Conservation (phyloP, 441 rosid species). For the Pelargonium citronellum region DNA sequence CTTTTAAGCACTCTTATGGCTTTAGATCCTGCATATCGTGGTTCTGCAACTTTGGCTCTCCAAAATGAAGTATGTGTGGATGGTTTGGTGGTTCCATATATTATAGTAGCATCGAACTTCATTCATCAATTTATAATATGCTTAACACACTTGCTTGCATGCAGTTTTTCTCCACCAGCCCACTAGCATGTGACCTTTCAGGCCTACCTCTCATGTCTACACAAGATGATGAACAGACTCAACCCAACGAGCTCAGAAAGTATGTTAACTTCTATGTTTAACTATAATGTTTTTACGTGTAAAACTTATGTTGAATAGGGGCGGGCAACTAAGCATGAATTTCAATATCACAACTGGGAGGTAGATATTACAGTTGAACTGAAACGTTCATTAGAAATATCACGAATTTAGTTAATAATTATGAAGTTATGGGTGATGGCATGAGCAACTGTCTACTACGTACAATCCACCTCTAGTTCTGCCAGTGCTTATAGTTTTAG, state of each 20-base stretch:
- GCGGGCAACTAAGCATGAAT: no score
- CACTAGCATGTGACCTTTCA: constrained; percentile 52
- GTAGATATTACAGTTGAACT: no score
- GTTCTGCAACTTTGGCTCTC: constrained; percentile 63
- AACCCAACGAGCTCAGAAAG: constrained; percentile 34
- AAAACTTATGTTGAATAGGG: background rate
- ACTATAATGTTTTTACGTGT: background rate
- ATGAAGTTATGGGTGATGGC: no score
- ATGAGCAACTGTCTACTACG: no score
- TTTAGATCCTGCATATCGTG: constrained; percentile 75
- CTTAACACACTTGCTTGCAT: constrained; percentile 6
- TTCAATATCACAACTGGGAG: no score
- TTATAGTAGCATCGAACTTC: background rate
- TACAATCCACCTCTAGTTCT: no score
- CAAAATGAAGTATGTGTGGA: constrained; percentile 58
- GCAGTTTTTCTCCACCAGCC: constrained; percentile 52
- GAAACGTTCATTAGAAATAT: no score
- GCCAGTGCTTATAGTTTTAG: no score
- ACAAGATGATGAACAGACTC: constrained; percentile 36
- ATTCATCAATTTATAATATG: background rate
- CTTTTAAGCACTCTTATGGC: constrained; percentile 67
- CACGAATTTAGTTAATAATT: no score
- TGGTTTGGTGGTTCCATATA: no score
- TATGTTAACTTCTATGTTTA: constrained; percentile 20
- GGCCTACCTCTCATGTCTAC: constrained; percentile 45